These are phyloP conservation scores for Fragaria nilgerrensis DNA, from an alignment of 306 rosid species.

Conservation along the genomic window DNA sequence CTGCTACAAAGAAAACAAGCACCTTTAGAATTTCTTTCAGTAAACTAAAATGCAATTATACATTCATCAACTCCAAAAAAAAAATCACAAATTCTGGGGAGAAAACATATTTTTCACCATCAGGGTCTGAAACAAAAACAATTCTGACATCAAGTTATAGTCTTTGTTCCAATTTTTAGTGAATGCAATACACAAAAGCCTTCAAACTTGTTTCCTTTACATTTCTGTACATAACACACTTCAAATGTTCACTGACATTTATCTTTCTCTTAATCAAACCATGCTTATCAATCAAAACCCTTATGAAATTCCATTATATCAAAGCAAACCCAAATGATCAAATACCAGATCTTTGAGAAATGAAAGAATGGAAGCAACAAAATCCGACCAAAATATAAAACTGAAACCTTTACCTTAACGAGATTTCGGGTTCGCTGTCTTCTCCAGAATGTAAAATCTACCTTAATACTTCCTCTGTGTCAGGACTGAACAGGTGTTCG, in stretches of 20 bases:
- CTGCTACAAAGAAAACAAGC: conserved; percentile 16
- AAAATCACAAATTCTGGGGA: not conserved
- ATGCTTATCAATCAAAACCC: not conserved
- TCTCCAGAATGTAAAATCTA: not conserved
- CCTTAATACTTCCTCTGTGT: not conserved
- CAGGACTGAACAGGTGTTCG: not conserved
- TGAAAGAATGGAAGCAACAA: not conserved
- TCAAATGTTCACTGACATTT: not conserved
- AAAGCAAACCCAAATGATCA: not conserved
- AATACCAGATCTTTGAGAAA: conserved; percentile 15
- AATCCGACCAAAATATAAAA: not conserved
- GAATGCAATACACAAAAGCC: not conserved
- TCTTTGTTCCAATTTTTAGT: not conserved
- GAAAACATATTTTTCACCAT: not conserved
- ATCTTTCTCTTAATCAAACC: not conserved
- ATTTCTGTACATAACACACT: not conserved
- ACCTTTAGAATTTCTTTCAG: not conserved
- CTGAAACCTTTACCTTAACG: not conserved
- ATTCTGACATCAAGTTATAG: not conserved
- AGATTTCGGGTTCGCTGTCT: not conserved
- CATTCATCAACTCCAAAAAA: conserved; percentile 14
- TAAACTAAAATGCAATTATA: not conserved
- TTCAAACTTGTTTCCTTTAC: not conserved
- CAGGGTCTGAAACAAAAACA: not conserved
- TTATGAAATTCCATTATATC: not conserved